Evolutionary conservation across 2,329 filamentous ascomycete species (phyloP), one percentile per base, ranked within the genome.

Genomic region (Fusarium xylarioides): DNA sequence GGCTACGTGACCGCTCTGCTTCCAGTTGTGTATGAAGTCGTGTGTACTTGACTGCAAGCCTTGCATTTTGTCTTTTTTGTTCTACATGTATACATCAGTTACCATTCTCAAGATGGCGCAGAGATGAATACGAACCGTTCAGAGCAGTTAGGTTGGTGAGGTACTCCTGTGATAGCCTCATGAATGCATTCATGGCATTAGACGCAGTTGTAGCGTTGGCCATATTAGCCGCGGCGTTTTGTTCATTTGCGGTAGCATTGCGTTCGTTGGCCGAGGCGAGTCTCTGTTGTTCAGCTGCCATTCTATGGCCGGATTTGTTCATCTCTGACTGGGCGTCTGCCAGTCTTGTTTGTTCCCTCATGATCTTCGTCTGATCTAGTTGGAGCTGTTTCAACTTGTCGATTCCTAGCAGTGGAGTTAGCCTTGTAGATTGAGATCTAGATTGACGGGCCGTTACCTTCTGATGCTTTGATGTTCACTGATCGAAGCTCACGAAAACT

Each of bases 81-180:
- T 50, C 47, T 50, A 2, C 5, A 12, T 19, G 3, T 2, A 16
- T 16, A 23, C 7, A 5, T 50, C 4, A 34, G 30, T 50, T 16
- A 23, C 7, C 0, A 2, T 14, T 50, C 1, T 4, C 2, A 12
- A 23, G 0, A 1, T 4, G 5, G 11, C 4, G 2, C 4, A 10
- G 11, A 0, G 5, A 10, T 18, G 4, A 18, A 1, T 0, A 11
- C 47, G 0, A 14, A 34, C 49, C 49, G 12, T 35, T 35, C 9
- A 52, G 8, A 8, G 40, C 54, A 15, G n/a, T 28, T 1, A 57
- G 54, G 23, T 57, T 44, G 11, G n/a, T n/a, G 14, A 35, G 32
- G 2, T 47, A 47, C 14, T 57, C 54, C 2, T 57, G 40, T 0
- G 32, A 16, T 3, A 57, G 6, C 18, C 23, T 5, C 30, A 28